Conservation (phyloP, 371 early-diverging fungal species). For the Syncephalis plumigaleata region DNA sequence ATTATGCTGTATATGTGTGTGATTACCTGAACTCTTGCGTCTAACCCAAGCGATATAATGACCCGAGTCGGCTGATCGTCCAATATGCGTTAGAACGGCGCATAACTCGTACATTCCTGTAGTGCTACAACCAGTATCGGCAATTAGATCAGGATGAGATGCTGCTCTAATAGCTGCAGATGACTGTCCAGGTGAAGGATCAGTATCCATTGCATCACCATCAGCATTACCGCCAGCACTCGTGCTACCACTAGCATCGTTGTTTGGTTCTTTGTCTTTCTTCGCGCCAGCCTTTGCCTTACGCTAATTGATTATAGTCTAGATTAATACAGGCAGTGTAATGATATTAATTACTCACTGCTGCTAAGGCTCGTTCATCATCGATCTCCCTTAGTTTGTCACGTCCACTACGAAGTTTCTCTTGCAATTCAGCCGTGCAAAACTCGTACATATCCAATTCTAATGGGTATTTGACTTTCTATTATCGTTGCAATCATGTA, state of each 20-base stretch:
- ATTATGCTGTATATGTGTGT: neutral
- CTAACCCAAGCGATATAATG: slow-evolving; percentile 89
- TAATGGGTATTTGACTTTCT: slow-evolving; percentile 84
- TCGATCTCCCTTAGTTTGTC: slow-evolving; percentile 47
- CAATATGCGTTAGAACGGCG: slow-evolving; percentile 76
- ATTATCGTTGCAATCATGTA: slow-evolving; percentile 6
- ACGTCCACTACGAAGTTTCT: slow-evolving; percentile 57
- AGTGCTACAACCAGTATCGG: slow-evolving; percentile 65
- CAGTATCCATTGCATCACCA: slow-evolving; percentile 17
- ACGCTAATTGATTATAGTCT: slow-evolving; percentile 5
- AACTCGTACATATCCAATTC: slow-evolving; percentile 74
- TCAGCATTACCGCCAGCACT: too few species aligned
- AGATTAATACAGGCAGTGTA: too few species aligned
- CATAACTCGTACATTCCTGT: slow-evolving; percentile 65
- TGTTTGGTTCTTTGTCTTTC: slow-evolving; percentile 14
- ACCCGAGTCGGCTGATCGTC: slow-evolving; percentile 67
- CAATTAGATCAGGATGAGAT: slow-evolving; percentile 40
- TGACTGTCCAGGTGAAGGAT: slow-evolving; percentile 12
- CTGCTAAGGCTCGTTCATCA: slow-evolving; percentile 48
- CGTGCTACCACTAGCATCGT: too few species aligned
- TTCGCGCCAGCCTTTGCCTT: slow-evolving; percentile 20
- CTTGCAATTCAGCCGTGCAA: slow-evolving; percentile 70
- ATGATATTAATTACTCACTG: slow-evolving; percentile 13
- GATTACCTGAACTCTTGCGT: slow-evolving; percentile 24
- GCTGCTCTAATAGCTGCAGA: slow-evolving; percentile 15